Evolutionary conservation across 2,329 filamentous ascomycete species (phyloP).

Genomic region (Grosmannia huntii): DNA sequence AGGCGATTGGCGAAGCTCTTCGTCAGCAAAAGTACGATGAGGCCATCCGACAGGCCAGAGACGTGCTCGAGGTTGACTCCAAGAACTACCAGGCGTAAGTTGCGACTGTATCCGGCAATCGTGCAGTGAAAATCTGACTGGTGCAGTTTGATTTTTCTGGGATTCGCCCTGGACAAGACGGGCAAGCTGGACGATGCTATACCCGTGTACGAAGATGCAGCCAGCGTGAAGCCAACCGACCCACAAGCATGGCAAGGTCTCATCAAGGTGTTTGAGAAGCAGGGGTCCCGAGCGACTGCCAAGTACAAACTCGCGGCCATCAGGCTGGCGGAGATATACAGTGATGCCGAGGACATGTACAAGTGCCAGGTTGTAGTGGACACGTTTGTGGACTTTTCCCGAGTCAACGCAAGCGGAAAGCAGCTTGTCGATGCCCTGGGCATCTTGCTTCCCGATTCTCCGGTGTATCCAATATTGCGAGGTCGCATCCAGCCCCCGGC

Average conservation of each 20-base stretch:
- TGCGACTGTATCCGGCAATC: neutral
- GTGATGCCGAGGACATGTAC: slow-evolving; percentile 49
- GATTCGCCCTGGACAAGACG: slow-evolving; percentile 70
- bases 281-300: slow-evolving; percentile 53
- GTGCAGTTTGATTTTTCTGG: slow-evolving; percentile 59
- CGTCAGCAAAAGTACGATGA: slow-evolving; percentile 69
- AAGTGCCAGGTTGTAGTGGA: slow-evolving; percentile 58
- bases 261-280: slow-evolving; percentile 71
- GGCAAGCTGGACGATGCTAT: slow-evolving; percentile 61
- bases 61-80: slow-evolving; percentile 57
- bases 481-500: slow-evolving; percentile 70
- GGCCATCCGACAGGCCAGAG: slow-evolving; percentile 55
- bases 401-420: slow-evolving; percentile 54
- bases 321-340: slow-evolving; percentile 62
- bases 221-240: slow-evolving; percentile 59
- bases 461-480: slow-evolving; percentile 71
- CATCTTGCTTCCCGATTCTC: slow-evolving; percentile 65
- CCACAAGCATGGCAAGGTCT: slow-evolving; percentile 86
- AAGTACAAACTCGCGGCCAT: slow-evolving; percentile 64
- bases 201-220: slow-evolving; percentile 60
- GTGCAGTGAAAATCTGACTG: neutral
- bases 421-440: slow-evolving; percentile 68
- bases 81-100: slow-evolving; percentile 71
- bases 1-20: slow-evolving; percentile 66
- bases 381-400: slow-evolving; percentile 65